Percentiles rank a stretch among this genome's conserved stretches.
phyloP scores from a whole-genome alignment of 2,329 filamentous ascomycete species.

The Calonectria pteridis region DNA sequence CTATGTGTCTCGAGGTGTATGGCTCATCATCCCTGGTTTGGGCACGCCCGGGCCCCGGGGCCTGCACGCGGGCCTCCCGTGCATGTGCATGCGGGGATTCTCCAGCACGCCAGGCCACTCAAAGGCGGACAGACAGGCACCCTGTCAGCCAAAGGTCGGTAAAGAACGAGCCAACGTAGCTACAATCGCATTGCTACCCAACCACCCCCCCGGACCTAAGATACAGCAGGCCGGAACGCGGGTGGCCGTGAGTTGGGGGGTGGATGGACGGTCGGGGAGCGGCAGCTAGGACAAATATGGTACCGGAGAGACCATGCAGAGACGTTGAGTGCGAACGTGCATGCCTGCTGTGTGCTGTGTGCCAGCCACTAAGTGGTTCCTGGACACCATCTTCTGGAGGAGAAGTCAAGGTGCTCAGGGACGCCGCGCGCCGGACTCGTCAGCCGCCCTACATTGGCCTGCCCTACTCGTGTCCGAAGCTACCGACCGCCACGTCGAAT shows the following conservation, averaged over 20 bases:
- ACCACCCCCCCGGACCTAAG: slow-evolving; percentile 33
- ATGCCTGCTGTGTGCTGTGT: not conserved
- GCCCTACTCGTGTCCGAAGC: not conserved
- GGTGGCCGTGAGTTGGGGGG: slow-evolving; percentile 10
- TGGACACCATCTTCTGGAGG: slow-evolving; percentile 11
- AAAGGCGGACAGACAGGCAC: slow-evolving; percentile 30
- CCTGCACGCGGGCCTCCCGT: slow-evolving; percentile 44
- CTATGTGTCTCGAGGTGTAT: slow-evolving; percentile 47
- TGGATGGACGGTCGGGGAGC: slow-evolving; percentile 24
- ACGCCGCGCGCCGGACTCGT: slow-evolving; percentile 18
- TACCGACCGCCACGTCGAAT: not conserved
- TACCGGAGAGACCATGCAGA: slow-evolving; percentile 11
- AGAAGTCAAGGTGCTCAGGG: slow-evolving; percentile 8
- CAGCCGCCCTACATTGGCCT: slow-evolving; percentile 1
- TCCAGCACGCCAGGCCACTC: slow-evolving; percentile 39
- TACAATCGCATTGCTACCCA: slow-evolving; percentile 48
- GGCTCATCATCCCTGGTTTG: slow-evolving; percentile 44
- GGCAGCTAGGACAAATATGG: slow-evolving; percentile 26
- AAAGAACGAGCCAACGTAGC: slow-evolving; percentile 35
- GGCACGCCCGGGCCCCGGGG: slow-evolving; percentile 40
- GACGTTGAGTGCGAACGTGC: slow-evolving; percentile 1
- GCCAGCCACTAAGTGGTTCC: slow-evolving; percentile 12
- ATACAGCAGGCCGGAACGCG: slow-evolving; percentile 12
- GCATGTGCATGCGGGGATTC: slow-evolving; percentile 40
- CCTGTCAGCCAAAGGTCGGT: slow-evolving; percentile 33